Evolutionary conservation across 2,329 filamentous ascomycete species (phyloP).

Genomic region (Canariomyces notabilis): DNA sequence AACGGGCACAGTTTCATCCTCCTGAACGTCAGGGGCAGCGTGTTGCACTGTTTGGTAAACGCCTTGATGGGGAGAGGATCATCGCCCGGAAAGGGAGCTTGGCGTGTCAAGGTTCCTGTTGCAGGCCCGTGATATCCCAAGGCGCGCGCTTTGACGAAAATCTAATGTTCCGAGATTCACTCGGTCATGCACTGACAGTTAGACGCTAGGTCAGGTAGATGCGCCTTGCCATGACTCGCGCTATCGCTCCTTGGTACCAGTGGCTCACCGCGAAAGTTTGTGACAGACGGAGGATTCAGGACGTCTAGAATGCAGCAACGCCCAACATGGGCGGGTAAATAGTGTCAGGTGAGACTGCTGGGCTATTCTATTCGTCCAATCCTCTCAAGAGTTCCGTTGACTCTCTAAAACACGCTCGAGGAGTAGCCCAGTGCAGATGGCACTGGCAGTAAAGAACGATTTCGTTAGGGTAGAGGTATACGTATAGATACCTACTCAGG

Average conservation of each 20-base stretch:
- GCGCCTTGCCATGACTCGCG: conserved; percentile 11
- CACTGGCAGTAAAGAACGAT: too few species aligned
- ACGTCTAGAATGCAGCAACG: too few species aligned
- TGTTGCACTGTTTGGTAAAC: not conserved
- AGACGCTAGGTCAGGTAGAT: conserved; percentile 15
- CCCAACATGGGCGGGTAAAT: too few species aligned
- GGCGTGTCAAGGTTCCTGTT: conserved; percentile 3
- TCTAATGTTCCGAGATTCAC: not conserved
- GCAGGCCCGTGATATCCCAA: conserved; percentile 10
- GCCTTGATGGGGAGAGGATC: conserved; percentile 3
- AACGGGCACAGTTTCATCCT: conserved; percentile 14
- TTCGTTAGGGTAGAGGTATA: too few species aligned
- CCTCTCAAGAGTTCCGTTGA: too few species aligned
- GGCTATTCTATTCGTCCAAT: too few species aligned
- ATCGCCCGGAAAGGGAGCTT: conserved; percentile 10
- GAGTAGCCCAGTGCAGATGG: too few species aligned
- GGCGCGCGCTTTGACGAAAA: not conserved
- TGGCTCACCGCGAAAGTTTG: not conserved
- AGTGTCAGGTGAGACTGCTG: too few species aligned
- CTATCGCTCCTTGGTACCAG: not conserved
- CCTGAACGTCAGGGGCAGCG: conserved; percentile 1
- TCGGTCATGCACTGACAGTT: not conserved
- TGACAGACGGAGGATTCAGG: too few species aligned
- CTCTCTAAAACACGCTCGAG: too few species aligned
- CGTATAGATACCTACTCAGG: too few species aligned